Conservation (phyloP, 345 rosid genomes). For the Pistacia vera region DNA sequence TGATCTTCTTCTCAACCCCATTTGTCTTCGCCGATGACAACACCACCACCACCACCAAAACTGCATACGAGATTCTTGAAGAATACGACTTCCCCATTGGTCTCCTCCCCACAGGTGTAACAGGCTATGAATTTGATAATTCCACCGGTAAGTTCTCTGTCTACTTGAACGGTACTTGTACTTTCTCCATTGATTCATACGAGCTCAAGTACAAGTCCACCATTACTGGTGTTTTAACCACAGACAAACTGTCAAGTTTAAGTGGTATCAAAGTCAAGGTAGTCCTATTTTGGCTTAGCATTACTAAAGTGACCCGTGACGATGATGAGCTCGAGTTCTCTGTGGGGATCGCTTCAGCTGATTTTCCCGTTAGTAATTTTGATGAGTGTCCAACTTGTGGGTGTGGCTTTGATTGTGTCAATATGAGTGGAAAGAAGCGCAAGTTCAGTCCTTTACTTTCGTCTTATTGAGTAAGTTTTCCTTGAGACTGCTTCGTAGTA, state of each 20-base stretch:
- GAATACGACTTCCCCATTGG: conserved; percentile 41
- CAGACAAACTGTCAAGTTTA: conserved; percentile 37
- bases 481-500: no score
- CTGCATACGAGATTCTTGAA: conserved; percentile 38
- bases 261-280: conserved; percentile 49
- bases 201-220: conserved; percentile 47
- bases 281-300: conserved; percentile 46
- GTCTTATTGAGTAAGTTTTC: conserved; percentile 13
- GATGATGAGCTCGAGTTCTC: conserved; percentile 51
- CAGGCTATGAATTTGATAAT: conserved; percentile 36
- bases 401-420: conserved; percentile 50
- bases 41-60: neutral
- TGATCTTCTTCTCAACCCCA: conserved; percentile 6
- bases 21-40: neutral
- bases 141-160: conserved; percentile 43
- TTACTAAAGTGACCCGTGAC: conserved; percentile 34
- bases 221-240: conserved; percentile 37
- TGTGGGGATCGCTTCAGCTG: conserved; percentile 48
- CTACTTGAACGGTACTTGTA: conserved; percentile 37
- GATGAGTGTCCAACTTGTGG: conserved; percentile 47
- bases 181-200: conserved; percentile 42
- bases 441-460: conserved; percentile 8
- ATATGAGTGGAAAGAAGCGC: neutral
- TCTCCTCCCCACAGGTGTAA: conserved; percentile 41
- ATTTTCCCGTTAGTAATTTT: conserved; percentile 38